Conservation (phyloP, 176 grass and related monocot genomes). For the Chloris gayana region DNA sequence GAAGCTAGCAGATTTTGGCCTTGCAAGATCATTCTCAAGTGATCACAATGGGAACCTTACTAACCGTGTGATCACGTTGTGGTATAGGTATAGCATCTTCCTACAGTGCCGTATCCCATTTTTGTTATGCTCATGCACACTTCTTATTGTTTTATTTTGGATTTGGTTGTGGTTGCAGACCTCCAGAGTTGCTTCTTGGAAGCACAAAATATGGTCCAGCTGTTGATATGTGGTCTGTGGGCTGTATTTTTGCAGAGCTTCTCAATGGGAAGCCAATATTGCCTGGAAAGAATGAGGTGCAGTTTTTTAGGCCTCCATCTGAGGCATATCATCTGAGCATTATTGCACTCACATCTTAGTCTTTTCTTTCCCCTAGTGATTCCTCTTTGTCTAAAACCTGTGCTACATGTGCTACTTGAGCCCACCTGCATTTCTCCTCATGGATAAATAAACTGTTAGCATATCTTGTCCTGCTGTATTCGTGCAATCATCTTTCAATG, state of each 20-base stretch:
- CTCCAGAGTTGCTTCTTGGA: conserved; percentile 87
- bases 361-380: too few species aligned
- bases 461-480: neutral
- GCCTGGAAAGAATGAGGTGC: conserved; percentile 93
- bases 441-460: conserved; percentile 1
- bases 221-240: conserved; percentile 98
- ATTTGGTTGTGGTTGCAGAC: conserved; percentile 57
- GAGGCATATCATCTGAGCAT: conserved; percentile 14
- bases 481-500: neutral
- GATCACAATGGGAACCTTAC: conserved; percentile 90
- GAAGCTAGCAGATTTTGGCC: conserved; percentile 97
- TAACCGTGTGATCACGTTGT: conserved; percentile 94
- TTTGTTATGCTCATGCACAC: neutral
- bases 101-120: neutral
- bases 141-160: neutral
- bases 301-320: neutral
- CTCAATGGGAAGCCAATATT: conserved; percentile 93
- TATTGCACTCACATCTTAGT: neutral
- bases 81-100: conserved; percentile 69
- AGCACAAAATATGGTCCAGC: conserved; percentile 89
- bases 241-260: conserved; percentile 97
- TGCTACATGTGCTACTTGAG: neutral
- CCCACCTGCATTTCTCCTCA: neutral
- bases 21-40: conserved; percentile 86
- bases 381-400: neutral